Base-by-base conservation (phyloP, 1,284 basidiomycete genomes). In the Pascua guehoae region DNA sequence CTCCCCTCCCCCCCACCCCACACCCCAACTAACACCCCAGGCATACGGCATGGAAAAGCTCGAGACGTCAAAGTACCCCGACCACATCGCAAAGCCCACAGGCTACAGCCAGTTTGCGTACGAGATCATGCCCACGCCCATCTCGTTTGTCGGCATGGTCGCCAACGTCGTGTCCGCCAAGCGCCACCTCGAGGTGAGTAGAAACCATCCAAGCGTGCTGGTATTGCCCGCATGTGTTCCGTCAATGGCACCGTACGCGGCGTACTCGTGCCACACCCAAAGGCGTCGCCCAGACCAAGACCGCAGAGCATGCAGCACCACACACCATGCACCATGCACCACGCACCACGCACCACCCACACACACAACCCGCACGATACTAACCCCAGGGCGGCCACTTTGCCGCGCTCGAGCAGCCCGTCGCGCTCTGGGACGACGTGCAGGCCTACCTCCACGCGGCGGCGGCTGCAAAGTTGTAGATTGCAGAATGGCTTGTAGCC, bases 371-470 rank as follows among this genome's bases (percentile, higher is more conserved):
- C 24, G 7, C 24, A 3, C 24, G 24, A 32, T 7, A 32, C 24
- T 32, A 32, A 32, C 24, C 24, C 24, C 24, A 70, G 62, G 76
- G 76, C 11, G 78, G 75, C 0, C 78, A 80, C 57, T 74, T 79
- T 52, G 68, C 79, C 3, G 79, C 79, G 1, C 64, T 80, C 38
- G 81, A 81, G 63, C 68, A 72, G 51, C 79, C 80, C 8, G 60
- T 65, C n/a, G 51, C 62, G 53, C 61, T 78, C 16, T 77, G 70
- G 57, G 54, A 66, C 32, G 72, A 72, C 51, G 65, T 80, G 5
- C 56, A 60, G 12, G 69, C 59, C 4, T 77, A 77, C 46, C 51
- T 78, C 12, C 57, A 72, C 47, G 68, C 67, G 41, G 55, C 73
- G 12, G 17, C 41, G 2, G 14, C 24, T 1, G 47, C 53, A 16